Conservation (phyloP, 176 grass and related monocot genomes). For the Tillandsia fasciculata region DNA sequence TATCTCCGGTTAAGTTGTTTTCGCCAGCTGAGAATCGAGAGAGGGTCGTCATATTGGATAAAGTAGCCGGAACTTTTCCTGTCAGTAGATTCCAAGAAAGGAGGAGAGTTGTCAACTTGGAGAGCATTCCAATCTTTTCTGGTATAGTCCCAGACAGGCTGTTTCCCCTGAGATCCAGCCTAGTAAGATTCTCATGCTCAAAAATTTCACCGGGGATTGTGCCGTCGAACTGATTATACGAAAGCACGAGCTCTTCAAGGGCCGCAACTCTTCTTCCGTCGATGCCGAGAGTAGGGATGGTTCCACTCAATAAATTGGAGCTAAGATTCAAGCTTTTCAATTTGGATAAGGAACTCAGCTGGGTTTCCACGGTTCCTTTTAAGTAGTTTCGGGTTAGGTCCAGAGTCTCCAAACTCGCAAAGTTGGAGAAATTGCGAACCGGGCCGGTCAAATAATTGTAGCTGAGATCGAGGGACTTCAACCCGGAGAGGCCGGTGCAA, state of each 20-base stretch:
- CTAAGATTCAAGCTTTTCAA: conserved; percentile 53
- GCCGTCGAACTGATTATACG: conserved; percentile 26
- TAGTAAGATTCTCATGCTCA: too few relatives aligned
- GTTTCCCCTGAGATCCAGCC: too few relatives aligned
- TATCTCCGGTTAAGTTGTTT: too few relatives aligned
- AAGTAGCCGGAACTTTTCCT: too few relatives aligned
- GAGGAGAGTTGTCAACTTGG: too few relatives aligned
- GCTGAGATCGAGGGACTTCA: conserved; percentile 44
- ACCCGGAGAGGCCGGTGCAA: conserved; percentile 18
- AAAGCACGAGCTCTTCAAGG: conserved; percentile 40
- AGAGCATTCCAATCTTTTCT: conserved; percentile 13
- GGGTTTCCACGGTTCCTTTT: not conserved
- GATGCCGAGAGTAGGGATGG: conserved; percentile 15
- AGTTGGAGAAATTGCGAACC: conserved; percentile 24
- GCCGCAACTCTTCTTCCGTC: not conserved
- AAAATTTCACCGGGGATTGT: not conserved
- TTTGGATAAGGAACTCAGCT: conserved; percentile 13
- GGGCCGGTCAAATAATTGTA: not conserved
- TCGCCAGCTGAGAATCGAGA: too few relatives aligned
- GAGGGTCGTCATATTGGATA: too few relatives aligned
- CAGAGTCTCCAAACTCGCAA: conserved; percentile 31
- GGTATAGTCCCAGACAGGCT: not conserved
- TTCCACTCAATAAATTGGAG: conserved; percentile 17
- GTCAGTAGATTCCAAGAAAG: too few relatives aligned
- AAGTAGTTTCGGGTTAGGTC: conserved; percentile 47